Evolutionary conservation across 1,284 basidiomycete species (phyloP).

Genomic region (Trametes hirsuta): DNA sequence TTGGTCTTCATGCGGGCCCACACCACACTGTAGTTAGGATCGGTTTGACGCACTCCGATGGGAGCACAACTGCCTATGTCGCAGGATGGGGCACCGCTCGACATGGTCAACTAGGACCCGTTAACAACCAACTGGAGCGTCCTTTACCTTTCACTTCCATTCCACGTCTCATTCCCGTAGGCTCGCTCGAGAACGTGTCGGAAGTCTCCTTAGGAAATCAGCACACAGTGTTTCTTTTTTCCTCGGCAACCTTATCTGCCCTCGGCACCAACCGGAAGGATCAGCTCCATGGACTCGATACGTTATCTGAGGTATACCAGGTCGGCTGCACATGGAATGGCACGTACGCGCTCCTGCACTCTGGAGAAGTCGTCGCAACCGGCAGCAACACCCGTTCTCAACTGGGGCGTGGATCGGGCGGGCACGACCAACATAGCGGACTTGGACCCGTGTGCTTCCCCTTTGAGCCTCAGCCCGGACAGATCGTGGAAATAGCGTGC

Average conservation of each 20-base stretch:
- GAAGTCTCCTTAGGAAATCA: conserved; percentile 65
- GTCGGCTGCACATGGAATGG: conserved; percentile 84
- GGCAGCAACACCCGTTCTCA: conserved; percentile 77
- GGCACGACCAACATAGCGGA: not conserved
- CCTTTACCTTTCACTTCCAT: conserved; percentile 35
- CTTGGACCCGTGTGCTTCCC: conserved; percentile 42
- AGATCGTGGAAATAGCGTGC: conserved; percentile 49
- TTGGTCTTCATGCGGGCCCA: conserved; percentile 63
- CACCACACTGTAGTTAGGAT: conserved; percentile 68
- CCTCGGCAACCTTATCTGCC: conserved; percentile 50
- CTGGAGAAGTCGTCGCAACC: conserved; percentile 43
- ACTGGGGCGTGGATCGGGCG: conserved; percentile 51
- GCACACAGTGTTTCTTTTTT: conserved; percentile 64
- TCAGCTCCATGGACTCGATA: conserved; percentile 57
- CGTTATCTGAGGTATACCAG: conserved; percentile 30
- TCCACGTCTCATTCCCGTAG: conserved; percentile 40
- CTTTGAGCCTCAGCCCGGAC: conserved; percentile 24
- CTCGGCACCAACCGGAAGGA: conserved; percentile 73
- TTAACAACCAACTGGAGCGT: conserved; percentile 24
- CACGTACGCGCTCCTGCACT: conserved; percentile 57
- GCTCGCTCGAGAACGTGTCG: conserved; percentile 33
- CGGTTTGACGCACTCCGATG: conserved; percentile 27
- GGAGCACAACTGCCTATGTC: conserved; percentile 38
- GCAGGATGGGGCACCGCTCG: conserved; percentile 85
- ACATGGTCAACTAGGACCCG: conserved; percentile 75